Percentiles rank a stretch among this genome's conserved stretches.
Evolutionary conservation across 306 rosid species (phyloP).

Genomic region (Cajanus cajan): DNA sequence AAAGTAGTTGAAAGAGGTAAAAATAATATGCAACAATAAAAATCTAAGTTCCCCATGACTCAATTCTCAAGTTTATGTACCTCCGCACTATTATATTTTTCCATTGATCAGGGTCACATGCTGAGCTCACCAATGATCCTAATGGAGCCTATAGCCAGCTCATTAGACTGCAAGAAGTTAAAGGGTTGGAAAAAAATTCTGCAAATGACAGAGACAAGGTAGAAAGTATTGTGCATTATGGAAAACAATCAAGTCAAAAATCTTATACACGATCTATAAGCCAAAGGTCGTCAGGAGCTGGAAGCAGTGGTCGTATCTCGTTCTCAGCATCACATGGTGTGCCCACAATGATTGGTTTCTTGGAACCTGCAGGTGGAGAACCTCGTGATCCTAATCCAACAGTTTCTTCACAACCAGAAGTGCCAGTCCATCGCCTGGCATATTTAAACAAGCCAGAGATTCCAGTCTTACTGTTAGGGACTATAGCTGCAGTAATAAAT

Average conservation of each 20-base stretch:
- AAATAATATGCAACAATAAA: neutral
- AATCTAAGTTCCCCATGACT: neutral
- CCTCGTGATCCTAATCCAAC: constrained; percentile 26
- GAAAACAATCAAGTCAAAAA: constrained; percentile 44
- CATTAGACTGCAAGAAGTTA: constrained; percentile 55
- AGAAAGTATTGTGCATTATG: constrained; percentile 41
- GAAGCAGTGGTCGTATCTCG: constrained; percentile 40
- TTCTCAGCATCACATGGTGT: neutral
- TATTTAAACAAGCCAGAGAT: constrained; percentile 78
- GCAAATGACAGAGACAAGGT: constrained; percentile 36
- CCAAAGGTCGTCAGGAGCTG: constrained; percentile 45
- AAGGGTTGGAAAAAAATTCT: constrained; percentile 32
- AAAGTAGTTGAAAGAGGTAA: constrained; percentile 65
- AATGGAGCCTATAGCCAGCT: constrained; percentile 71
- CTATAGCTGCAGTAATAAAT: constrained; percentile 55
- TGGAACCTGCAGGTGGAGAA: constrained; percentile 32
- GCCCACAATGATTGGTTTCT: neutral
- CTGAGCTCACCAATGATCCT: constrained; percentile 47
- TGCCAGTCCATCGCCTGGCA: constrained; percentile 65
- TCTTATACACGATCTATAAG: constrained; percentile 44
- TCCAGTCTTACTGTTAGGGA: constrained; percentile 57
- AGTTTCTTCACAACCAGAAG: constrained; percentile 41
- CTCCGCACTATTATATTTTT: neutral
- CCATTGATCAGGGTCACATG: constrained; percentile 54
- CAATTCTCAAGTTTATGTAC: neutral